Conservation (phyloP, 352 stramenopile genomes). For the Phytophthora sojae region DNA sequence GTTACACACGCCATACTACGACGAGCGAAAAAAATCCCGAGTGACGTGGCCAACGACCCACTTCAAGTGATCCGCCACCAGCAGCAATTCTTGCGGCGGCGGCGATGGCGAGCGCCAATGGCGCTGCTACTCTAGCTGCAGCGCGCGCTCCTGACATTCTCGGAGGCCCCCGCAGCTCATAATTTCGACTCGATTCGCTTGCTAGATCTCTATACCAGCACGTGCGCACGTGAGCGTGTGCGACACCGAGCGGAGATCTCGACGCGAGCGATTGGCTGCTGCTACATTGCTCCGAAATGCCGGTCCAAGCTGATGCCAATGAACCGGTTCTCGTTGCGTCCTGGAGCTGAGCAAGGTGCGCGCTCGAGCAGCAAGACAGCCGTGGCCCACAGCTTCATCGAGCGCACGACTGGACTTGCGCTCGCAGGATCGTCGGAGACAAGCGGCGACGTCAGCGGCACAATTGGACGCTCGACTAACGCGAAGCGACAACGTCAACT, state of each 20-base stretch:
- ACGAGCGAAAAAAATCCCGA: slow-evolving; percentile 15
- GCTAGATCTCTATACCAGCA: slow-evolving; percentile 15
- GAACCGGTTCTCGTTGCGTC: background rate
- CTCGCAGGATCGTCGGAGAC: slow-evolving; percentile 19
- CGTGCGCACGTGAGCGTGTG: slow-evolving; percentile 11
- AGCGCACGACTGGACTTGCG: slow-evolving; percentile 4
- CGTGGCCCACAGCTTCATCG: background rate
- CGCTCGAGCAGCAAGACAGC: slow-evolving; percentile 1
- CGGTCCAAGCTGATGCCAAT: too few species aligned
- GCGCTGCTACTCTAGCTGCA: background rate
- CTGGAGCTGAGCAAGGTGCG: slow-evolving; percentile 20
- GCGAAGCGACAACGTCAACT: slow-evolving; percentile 14
- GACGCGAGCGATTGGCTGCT: background rate
- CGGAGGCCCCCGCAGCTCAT: background rate
- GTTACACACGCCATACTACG: slow-evolving; percentile 28
- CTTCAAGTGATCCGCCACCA: slow-evolving; percentile 17
- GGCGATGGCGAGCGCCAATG: background rate
- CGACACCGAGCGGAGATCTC: slow-evolving; percentile 8
- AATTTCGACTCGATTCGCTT: background rate
- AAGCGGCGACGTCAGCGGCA: slow-evolving; percentile 7
- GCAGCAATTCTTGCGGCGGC: background rate
- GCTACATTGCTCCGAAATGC: too few species aligned
- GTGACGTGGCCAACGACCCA: slow-evolving; percentile 29
- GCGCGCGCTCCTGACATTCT: background rate
- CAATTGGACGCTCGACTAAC: slow-evolving; percentile 24